Conservation (phyloP, 1,284 basidiomycete species). For the Rhodotorula sp. region DNA sequence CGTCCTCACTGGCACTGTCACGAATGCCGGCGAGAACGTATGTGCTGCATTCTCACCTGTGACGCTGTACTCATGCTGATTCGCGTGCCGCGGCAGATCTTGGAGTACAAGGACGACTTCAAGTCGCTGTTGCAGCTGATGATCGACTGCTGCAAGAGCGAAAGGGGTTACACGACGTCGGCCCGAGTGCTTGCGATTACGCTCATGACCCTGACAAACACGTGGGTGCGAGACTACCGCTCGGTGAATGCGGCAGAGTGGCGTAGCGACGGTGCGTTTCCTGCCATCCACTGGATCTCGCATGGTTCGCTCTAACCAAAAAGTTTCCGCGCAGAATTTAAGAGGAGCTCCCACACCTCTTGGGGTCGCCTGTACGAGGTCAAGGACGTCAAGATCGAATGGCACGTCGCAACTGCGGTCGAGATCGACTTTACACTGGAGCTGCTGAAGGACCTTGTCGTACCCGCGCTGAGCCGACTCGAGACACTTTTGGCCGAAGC, state of each 20-base stretch:
- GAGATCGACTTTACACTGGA: slow-evolving; percentile 82
- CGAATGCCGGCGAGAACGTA: slow-evolving; percentile 65
- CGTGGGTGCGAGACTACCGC: slow-evolving; percentile 77
- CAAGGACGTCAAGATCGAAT: slow-evolving; percentile 76
- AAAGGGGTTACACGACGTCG: slow-evolving; percentile 82
- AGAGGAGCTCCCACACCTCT: slow-evolving; percentile 56
- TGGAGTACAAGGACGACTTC: slow-evolving; percentile 68
- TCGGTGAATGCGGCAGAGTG: slow-evolving; percentile 83
- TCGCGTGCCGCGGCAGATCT: slow-evolving; percentile 54
- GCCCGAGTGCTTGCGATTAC: slow-evolving; percentile 76
- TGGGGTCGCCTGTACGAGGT: slow-evolving; percentile 63
- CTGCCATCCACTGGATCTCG: background rate
- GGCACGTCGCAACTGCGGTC: slow-evolving; percentile 74
- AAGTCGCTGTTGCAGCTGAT: slow-evolving; percentile 68
- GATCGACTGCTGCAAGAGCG: slow-evolving; percentile 76
- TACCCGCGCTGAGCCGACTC: slow-evolving; percentile 66
- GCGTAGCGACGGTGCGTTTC: slow-evolving; percentile 63
- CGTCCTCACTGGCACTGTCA: slow-evolving; percentile 73
- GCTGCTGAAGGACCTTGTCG: slow-evolving; percentile 67
- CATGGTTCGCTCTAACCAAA: background rate
- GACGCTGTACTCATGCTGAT: background rate
- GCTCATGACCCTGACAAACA: slow-evolving; percentile 69
- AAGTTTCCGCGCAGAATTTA: slow-evolving; percentile 24
- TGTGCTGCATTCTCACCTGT: background rate
- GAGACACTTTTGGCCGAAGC: slow-evolving; percentile 55